phyloP scores from a whole-genome alignment of 495 filamentous ascomycete species.

The Penicillium goetzii region DNA sequence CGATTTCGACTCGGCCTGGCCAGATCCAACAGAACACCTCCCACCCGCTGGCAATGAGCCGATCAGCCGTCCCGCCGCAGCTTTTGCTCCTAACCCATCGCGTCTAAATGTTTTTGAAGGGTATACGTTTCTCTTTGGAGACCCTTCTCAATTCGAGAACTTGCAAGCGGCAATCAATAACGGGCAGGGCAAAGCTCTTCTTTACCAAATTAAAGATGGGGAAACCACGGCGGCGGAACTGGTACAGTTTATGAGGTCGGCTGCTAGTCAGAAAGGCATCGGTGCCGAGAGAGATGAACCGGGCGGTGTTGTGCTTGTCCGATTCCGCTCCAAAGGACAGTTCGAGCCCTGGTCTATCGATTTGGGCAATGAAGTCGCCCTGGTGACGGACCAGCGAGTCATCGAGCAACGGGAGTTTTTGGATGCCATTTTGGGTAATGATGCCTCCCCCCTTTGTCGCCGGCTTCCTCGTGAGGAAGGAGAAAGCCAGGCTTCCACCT shows the following conservation, averaged over 20 bases:
- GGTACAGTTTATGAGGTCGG: constrained; percentile 72
- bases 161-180: constrained; percentile 72
- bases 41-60: constrained; percentile 78
- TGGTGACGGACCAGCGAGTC: constrained; percentile 74
- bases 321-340: constrained; percentile 66
- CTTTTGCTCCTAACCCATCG: constrained; percentile 68
- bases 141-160: constrained; percentile 75
- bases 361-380: constrained; percentile 67
- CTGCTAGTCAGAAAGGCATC: constrained; percentile 71
- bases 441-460: constrained; percentile 69
- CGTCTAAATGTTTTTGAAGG: constrained; percentile 79
- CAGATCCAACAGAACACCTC: constrained; percentile 69
- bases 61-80: constrained; percentile 57
- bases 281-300: constrained; percentile 63
- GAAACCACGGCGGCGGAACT: constrained; percentile 76
- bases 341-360: constrained; percentile 70
- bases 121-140: constrained; percentile 87
- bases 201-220: constrained; percentile 62
- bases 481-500: constrained; percentile 21
- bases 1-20: constrained; percentile 85
- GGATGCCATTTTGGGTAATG: constrained; percentile 80
- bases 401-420: constrained; percentile 93
- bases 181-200: constrained; percentile 80
- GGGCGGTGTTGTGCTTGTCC: constrained; percentile 78
- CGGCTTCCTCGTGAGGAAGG: constrained; percentile 54